phyloP scores from a whole-genome alignment of 176 grass and related monocot species.

The Oryza glumipatula region DNA sequence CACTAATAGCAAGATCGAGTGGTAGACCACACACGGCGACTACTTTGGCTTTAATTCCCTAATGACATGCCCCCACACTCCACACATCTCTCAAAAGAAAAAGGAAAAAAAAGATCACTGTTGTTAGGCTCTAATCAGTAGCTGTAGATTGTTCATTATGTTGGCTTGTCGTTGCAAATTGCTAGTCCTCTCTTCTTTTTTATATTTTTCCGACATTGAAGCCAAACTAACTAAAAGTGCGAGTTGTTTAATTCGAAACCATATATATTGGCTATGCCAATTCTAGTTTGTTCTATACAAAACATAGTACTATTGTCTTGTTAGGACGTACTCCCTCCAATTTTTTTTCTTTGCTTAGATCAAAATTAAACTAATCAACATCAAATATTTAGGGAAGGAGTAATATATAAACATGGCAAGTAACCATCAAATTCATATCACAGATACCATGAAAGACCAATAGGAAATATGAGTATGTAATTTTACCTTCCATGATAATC shows the following conservation, averaged over 20 bases:
- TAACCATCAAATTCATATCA: background rate
- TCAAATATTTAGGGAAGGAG: too few species aligned
- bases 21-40: conserved; percentile 16
- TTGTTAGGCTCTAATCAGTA: background rate
- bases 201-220: background rate
- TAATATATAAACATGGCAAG: background rate
- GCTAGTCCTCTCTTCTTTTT: background rate
- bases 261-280: background rate
- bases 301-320: background rate
- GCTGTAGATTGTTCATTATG: background rate
- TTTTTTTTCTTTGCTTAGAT: too few species aligned
- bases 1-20: conserved; percentile 36
- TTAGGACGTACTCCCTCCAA: background rate
- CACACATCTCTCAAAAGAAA: conserved; percentile 8
- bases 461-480: background rate
- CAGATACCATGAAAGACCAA: background rate
- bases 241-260: background rate
- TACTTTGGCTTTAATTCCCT: conserved; percentile 15
- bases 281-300: background rate
- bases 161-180: background rate
- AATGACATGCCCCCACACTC: conserved; percentile 32
- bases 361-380: too few species aligned
- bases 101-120: background rate
- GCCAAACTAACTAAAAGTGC: background rate
- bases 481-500: too few species aligned